A percentile compares a stretch with the other conserved stretches of the same genome.
Conservation (phyloP, 208 protist genomes). For the Wallacemonas sp. region DNA sequence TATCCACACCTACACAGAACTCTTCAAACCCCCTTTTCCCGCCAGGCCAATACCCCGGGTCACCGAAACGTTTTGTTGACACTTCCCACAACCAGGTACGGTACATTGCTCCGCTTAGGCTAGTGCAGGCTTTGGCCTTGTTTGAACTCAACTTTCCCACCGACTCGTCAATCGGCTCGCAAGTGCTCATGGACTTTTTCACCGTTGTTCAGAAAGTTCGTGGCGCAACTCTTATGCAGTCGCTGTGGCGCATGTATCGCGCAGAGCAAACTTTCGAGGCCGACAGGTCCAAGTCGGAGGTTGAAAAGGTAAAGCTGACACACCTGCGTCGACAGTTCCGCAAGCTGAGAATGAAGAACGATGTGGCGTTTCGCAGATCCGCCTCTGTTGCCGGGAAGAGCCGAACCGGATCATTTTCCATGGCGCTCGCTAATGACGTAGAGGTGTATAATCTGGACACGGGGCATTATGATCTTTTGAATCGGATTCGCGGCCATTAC, state of each 20-base stretch:
- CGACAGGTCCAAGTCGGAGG: conserved; percentile 23
- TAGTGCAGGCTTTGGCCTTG: conserved; percentile 68
- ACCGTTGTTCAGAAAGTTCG: conserved; percentile 65
- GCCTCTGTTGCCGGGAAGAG: not conserved
- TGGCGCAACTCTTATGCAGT: conserved; percentile 77
- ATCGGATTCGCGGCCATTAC: conserved; percentile 62
- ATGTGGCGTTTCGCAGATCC: conserved; percentile 42
- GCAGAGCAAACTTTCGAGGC: conserved; percentile 56
- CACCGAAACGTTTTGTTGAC: too few species aligned
- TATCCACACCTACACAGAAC: too few species aligned
- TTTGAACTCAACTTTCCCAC: conserved; percentile 72
- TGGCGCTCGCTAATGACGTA: conserved; percentile 53
- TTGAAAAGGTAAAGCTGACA: conserved; percentile 35
- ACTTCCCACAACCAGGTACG: not conserved
- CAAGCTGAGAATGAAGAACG: conserved; percentile 36
- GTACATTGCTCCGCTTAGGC: conserved; percentile 59
- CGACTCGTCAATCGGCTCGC: conserved; percentile 72
- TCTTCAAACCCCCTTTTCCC: too few species aligned
- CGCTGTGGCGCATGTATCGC: conserved; percentile 79
- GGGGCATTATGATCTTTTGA: conserved; percentile 66
- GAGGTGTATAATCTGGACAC: conserved; percentile 65
- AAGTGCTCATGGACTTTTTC: conserved; percentile 82
- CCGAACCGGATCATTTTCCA: conserved; percentile 31
- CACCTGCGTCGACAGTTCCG: conserved; percentile 59
- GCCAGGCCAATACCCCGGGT: too few species aligned